Evolutionary conservation across 2,329 filamentous ascomycete genomes (phyloP).

Genomic region (Fusarium verrucosum): DNA sequence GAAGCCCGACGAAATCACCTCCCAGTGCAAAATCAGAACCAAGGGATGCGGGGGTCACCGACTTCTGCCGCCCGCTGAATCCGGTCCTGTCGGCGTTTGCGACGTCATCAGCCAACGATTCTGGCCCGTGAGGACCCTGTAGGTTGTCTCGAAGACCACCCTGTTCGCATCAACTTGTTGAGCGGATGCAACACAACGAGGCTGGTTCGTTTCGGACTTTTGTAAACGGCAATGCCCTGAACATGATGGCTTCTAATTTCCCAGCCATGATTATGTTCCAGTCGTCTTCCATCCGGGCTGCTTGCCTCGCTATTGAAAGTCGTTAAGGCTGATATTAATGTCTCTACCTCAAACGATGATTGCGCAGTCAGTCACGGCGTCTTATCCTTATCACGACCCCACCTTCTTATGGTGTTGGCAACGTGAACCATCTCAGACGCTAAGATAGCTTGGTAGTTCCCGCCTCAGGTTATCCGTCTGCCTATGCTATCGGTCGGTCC

Average conservation of each 20-base stretch:
- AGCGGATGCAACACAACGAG: conserved; percentile 9
- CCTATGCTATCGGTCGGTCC: not conserved
- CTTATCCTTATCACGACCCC: conserved; percentile 39
- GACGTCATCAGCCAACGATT: conserved; percentile 41
- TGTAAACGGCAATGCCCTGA: not conserved
- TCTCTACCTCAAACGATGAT: conserved; percentile 9
- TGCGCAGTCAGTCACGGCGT: conserved; percentile 5
- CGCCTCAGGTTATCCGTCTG: not conserved
- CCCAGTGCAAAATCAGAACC: not conserved
- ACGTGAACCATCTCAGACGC: not conserved
- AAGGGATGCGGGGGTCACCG: conserved; percentile 32
- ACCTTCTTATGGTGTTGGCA: conserved; percentile 20
- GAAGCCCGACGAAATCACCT: not conserved
- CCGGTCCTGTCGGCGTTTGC: conserved; percentile 17
- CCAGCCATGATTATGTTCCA: not conserved
- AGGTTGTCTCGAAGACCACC: conserved; percentile 9
- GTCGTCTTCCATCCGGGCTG: not conserved
- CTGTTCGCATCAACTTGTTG: conserved; percentile 24
- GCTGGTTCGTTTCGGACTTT: conserved; percentile 6
- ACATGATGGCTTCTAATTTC: not conserved
- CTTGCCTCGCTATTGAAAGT: not conserved
- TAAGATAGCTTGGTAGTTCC: conserved; percentile 3
- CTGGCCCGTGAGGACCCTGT: conserved; percentile 33
- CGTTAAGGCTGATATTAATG: not conserved
- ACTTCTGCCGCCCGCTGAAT: conserved; percentile 30